Evolutionary conservation across 805 yeast species (phyloP), one percentile per base, ranked within the genome.

Genomic region (Kurtzmaniella cleridarum): DNA sequence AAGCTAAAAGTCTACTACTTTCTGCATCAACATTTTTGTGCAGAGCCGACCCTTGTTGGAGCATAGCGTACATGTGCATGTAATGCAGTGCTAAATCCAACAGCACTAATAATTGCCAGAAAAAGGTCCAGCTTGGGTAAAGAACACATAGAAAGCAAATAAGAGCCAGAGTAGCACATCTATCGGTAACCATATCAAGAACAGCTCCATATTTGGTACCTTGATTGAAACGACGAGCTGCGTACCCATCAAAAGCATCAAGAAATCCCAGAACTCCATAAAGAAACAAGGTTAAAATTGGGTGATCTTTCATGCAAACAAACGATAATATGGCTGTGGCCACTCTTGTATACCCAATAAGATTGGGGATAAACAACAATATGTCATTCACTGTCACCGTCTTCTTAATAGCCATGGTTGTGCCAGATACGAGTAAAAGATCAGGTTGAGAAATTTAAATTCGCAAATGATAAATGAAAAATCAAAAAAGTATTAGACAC

Each of bases 11-110:
- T 70, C 79, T 74, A 45, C 84, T 81, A 26, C 80, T 73, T 48
- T 81, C 79, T 51, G 79, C 73, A 40, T 78, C 83, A 40, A 95
- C 84, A 45, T 77, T 75, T 69, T 93, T 93, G 66, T 93, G 99
- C 32, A 90, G 79, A 8, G 75, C 59, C 3, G 84, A 79, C 14
- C 98, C 98, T 29, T 79, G 69, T 38, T 81, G 74, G 51, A 90
- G 69, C 66, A 88, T 84, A 31, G 98, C 96, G 61, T 90, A 90
- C 98, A 93, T 93, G 67, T 93, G 98, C 85, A 93, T 86, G 66
- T 93, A 93, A 60, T 93, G 99, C 38, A 95, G 84, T 2, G 97
- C 89, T 52, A 93, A 73, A 48, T 85, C 95, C 51, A 93, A 69
- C 9, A 95, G 84, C 36, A 90, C 80, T 50, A 93, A 71, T 18